Evolutionary conservation across 1,284 basidiomycete genomes (phyloP).

Genomic region (Trichosporon asahii): DNA sequence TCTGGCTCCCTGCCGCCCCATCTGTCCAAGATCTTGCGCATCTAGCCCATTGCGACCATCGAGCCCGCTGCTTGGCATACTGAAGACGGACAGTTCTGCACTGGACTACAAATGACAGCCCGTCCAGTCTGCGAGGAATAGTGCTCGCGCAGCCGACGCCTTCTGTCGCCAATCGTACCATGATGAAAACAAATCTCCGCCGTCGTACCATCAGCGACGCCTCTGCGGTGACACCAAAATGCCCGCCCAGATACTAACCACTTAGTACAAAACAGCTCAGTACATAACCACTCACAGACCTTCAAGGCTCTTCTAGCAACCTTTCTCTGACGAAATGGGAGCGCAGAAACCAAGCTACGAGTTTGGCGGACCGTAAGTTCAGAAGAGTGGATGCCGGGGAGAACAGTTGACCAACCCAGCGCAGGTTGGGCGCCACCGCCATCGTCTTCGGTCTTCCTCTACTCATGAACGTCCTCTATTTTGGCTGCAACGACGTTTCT

Average conservation of each 20-base stretch:
- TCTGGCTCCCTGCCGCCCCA: no score
- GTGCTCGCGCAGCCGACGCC: not conserved
- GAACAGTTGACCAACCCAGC: not conserved
- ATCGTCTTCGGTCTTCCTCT: conserved; percentile 12
- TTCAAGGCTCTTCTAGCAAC: not conserved
- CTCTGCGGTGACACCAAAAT: not conserved
- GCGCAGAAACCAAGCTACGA: not conserved
- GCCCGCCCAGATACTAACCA: not conserved
- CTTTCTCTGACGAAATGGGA: not conserved
- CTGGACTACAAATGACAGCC: not conserved
- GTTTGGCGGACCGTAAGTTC: conserved; percentile 15
- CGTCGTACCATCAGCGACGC: not conserved
- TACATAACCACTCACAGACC: not conserved
- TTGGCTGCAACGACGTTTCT: conserved; percentile 14
- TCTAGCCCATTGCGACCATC: no score
- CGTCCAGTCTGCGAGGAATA: not conserved
- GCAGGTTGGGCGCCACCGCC: conserved; percentile 7
- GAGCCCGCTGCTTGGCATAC: not conserved
- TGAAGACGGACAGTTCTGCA: not conserved
- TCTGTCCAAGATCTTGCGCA: no score
- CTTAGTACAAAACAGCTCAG: not conserved
- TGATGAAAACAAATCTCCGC: not conserved
- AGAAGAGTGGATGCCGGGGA: not conserved
- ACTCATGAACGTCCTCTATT: conserved; percentile 10
- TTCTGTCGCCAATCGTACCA: not conserved